Conservation (phyloP, 148 eudicot genomes). For the Vaccinium myrtillus region DNA sequence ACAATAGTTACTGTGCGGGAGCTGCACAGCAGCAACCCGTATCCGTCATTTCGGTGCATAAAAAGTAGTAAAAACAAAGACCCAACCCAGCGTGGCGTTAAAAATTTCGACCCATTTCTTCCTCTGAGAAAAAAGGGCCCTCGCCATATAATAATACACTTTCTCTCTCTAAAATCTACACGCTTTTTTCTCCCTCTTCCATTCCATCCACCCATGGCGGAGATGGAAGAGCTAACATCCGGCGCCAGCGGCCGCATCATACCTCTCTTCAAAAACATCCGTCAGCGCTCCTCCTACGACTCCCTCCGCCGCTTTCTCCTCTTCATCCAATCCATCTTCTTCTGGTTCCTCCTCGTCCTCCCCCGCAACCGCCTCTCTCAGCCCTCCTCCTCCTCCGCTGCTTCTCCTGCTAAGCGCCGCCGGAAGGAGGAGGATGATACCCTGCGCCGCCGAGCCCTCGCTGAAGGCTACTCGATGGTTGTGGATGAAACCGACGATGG, state of each 20-base stretch:
- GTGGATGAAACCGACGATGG: constrained; percentile 17
- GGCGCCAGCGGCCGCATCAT: constrained; percentile 92
- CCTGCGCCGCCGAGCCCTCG: constrained; percentile 65
- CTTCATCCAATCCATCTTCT: constrained; percentile 63
- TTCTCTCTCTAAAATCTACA: background rate
- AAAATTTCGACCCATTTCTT: too few species aligned
- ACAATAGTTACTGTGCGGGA: too few species aligned
- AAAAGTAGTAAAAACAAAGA: too few species aligned
- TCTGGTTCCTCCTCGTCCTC: constrained; percentile 65
- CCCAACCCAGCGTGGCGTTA: too few species aligned
- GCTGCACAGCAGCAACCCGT: too few species aligned
- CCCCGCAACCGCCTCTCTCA: constrained; percentile 35
- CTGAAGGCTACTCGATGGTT: constrained; percentile 56
- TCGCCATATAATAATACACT: background rate
- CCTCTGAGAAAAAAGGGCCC: background rate
- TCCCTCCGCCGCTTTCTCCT: constrained; percentile 43
- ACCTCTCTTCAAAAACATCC: constrained; percentile 53
- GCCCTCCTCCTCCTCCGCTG: constrained; percentile 26
- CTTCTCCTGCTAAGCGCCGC: constrained; percentile 34
- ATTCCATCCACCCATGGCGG: constrained; percentile 32
- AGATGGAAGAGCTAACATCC: constrained; percentile 82
- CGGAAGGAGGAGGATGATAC: constrained; percentile 76
- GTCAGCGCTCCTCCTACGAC: constrained; percentile 46
- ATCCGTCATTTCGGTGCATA: too few species aligned
- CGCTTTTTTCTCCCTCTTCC: constrained; percentile 1